Percentiles rank a stretch among this genome's conserved stretches.
Evolutionary conservation across 2,329 filamentous ascomycete species (phyloP).

Genomic region (Periglandula ipomoeae): DNA sequence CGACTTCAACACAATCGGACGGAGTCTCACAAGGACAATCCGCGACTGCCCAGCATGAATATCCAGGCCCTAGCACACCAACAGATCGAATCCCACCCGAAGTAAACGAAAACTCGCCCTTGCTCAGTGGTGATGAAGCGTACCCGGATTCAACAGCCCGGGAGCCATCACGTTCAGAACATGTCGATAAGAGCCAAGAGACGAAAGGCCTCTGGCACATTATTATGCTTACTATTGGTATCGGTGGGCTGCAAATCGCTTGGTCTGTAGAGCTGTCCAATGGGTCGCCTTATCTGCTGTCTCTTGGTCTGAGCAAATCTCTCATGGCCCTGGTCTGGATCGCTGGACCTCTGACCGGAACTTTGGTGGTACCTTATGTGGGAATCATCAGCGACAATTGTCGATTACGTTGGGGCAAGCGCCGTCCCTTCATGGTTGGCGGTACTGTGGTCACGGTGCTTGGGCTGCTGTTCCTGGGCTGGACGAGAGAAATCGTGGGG

Average conservation of each 20-base stretch:
- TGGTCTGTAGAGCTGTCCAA: slow-evolving; percentile 95
- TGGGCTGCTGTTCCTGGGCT: slow-evolving; percentile 61
- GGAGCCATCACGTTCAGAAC: neutral
- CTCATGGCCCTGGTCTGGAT: slow-evolving; percentile 80
- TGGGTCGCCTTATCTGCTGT: slow-evolving; percentile 76
- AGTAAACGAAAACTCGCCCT: slow-evolving; percentile 21
- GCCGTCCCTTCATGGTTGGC: slow-evolving; percentile 72
- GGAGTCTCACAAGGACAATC: neutral
- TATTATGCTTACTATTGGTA: slow-evolving; percentile 74
- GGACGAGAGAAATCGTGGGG: slow-evolving; percentile 63
- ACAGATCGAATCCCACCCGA: neutral
- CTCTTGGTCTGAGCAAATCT: slow-evolving; percentile 73
- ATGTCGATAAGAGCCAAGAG: slow-evolving; percentile 34
- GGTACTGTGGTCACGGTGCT: slow-evolving; percentile 59
- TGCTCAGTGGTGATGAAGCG: slow-evolving; percentile 14
- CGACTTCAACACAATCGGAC: neutral
- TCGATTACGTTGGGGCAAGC: slow-evolving; percentile 63
- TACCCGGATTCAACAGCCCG: neutral
- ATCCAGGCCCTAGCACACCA: neutral
- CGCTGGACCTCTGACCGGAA: slow-evolving; percentile 68
- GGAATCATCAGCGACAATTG: slow-evolving; percentile 76
- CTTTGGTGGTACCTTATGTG: slow-evolving; percentile 73
- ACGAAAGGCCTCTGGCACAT: slow-evolving; percentile 82
- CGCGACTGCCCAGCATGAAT: neutral
- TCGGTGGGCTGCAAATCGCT: slow-evolving; percentile 84